Base-by-base conservation (phyloP, 768 basidiomycete genomes). In the Lyophyllum decastes region DNA sequence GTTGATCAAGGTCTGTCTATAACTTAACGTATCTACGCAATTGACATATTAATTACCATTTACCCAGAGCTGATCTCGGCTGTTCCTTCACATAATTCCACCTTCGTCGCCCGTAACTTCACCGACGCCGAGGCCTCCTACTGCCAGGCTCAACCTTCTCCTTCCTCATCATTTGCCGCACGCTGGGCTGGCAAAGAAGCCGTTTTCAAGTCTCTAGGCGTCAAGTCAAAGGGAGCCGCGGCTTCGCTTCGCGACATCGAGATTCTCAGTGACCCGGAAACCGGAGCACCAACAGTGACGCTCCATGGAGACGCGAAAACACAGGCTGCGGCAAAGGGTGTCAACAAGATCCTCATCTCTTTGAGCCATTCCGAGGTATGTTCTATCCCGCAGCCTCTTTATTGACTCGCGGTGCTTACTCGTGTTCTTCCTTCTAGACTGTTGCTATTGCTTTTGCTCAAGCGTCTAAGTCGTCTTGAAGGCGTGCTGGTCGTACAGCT, bases 161-260 rank as follows among this genome's bases (percentile, higher is more conserved):
- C 92, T 17, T 73, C 83, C 1, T 90, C 97, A 8, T 98, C 96
- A 2, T 95, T 97, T 69, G 96, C 97, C 21, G 95, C 92, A 34
- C 90, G 95, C 55, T 99, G 97, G 96, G 92, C 85, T 26, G 96
- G 94, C 51, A 99, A 98, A 75, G 97, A 98, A 72, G 96, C 95
- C 2, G 86, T 90, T 53, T 98, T 98, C 87, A 98, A 98, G 78
- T 91, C 94, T 4, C 82, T 99, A 1, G 91, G 93, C 21, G 89
- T 94, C 44, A 76, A 87, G 19, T 94, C 92, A 3, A 90, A 93
- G 73, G 97, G 97, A 38, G 96, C 95, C 11, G 92, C 85, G 6
- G 95, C 97, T 17, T 80, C 89, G n/a, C 89, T 98, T 89, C 92
- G 92, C 74, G 95, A 98, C 62, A 98, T 99, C 58, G 97, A 98